Evolutionary conservation across 2,329 filamentous ascomycete species (phyloP).

Genomic region (Aspergillus persii): DNA sequence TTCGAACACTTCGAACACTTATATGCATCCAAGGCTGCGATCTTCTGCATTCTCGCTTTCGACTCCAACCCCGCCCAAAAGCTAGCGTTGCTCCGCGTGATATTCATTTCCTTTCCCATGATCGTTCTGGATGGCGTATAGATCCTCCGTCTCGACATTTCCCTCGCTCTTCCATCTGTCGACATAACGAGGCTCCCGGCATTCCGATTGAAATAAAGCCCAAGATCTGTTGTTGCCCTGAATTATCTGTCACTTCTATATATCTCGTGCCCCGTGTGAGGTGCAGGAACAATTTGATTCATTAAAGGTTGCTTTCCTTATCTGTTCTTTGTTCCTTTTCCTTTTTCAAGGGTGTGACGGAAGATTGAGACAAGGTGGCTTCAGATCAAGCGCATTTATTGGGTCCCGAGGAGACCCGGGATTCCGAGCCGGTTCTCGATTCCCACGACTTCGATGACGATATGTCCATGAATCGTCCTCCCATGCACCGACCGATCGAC

Average conservation of each 20-base stretch:
- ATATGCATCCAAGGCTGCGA: neutral
- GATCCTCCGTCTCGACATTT: neutral
- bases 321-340: neutral
- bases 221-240: neutral
- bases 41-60: neutral
- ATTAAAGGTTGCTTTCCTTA: constrained; percentile 7
- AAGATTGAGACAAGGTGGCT: constrained; percentile 30
- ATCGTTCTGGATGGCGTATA: constrained; percentile 3
- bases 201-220: neutral
- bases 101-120: neutral
- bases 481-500: constrained; percentile 48
- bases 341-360: neutral
- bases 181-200: neutral
- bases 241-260: neutral
- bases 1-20: neutral
- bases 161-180: constrained; percentile 7
- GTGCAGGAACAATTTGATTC: neutral
- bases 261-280: neutral
- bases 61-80: neutral
- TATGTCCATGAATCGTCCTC: constrained; percentile 46
- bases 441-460: constrained; percentile 43
- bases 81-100: neutral
- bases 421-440: constrained; percentile 37
- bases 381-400: constrained; percentile 26
- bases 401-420: constrained; percentile 22